These are phyloP conservation scores for Hygrocybe punicea DNA, from an alignment of 768 basidiomycete species.

Conservation along the genomic window DNA sequence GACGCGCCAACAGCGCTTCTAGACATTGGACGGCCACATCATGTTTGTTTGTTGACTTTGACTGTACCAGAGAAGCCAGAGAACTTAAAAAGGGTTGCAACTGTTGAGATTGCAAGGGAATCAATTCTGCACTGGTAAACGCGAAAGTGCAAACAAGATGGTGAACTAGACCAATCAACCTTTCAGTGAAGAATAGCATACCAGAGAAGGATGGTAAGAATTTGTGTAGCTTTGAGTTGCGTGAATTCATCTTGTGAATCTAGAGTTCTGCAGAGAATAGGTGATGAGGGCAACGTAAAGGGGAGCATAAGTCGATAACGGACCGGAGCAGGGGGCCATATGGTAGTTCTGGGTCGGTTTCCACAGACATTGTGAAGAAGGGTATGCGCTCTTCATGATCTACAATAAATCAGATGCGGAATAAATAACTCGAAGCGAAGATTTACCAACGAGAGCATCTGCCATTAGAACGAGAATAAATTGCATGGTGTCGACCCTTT, in stretches of 20 bases:
- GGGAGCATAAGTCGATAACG: background rate
- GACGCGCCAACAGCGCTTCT: constrained; percentile 78
- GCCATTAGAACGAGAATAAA: constrained; percentile 82
- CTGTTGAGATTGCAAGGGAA: constrained; percentile 48
- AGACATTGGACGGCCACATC: constrained; percentile 92
- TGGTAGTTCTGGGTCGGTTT: constrained; percentile 74
- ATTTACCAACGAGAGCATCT: constrained; percentile 78
- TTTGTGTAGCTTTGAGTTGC: constrained; percentile 85
- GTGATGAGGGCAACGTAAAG: constrained; percentile 10
- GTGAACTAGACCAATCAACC: constrained; percentile 5
- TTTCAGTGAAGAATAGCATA: constrained; percentile 22
- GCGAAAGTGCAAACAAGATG: constrained; percentile 7
- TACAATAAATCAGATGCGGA: constrained; percentile 23
- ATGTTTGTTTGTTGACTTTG: constrained; percentile 60
- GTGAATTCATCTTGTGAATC: constrained; percentile 91
- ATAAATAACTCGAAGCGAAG: background rate
- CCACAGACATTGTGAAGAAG: constrained; percentile 60
- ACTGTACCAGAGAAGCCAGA: constrained; percentile 60
- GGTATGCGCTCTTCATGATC: constrained; percentile 87
- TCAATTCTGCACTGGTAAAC: constrained; percentile 46
- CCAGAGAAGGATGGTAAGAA: constrained; percentile 84
- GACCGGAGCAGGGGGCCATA: constrained; percentile 78
- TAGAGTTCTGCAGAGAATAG: constrained; percentile 52
- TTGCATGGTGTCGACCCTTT: constrained; percentile 83
- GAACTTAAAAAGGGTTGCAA: constrained; percentile 58